Percentiles rank a stretch among this genome's conserved stretches.
phyloP scores from a whole-genome alignment of 306 rosid species.

The Begonia masoniana region DNA sequence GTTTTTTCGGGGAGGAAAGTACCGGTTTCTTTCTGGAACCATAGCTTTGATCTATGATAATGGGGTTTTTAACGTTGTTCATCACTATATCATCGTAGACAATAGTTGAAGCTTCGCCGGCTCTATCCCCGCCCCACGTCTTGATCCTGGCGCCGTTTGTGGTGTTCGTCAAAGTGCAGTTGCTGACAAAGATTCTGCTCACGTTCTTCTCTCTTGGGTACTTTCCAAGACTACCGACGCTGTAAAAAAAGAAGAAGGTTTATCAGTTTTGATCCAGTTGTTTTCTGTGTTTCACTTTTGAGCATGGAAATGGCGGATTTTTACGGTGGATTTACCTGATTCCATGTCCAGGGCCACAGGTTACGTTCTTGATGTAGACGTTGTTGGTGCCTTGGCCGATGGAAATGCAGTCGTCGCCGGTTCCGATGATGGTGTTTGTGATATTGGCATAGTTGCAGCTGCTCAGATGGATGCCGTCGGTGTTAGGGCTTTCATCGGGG shows the following conservation, averaged over 20 bases:
- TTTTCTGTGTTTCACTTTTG: too few species aligned
- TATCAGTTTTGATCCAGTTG: too few species aligned
- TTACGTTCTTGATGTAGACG: slow-evolving; percentile 17
- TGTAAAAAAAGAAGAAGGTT: neutral
- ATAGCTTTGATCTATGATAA: slow-evolving; percentile 50
- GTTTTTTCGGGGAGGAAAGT: neutral
- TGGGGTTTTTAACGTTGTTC: slow-evolving; percentile 36
- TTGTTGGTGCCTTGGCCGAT: slow-evolving; percentile 27
- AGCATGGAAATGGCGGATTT: neutral
- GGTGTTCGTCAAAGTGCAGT: slow-evolving; percentile 42
- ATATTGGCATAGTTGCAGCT: slow-evolving; percentile 13
- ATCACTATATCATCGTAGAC: slow-evolving; percentile 32
- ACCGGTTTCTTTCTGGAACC: slow-evolving; percentile 11
- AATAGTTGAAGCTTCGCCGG: slow-evolving; percentile 27
- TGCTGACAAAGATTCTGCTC: slow-evolving; percentile 14
- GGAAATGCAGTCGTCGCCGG: slow-evolving; percentile 75
- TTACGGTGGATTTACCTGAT: slow-evolving; percentile 14
- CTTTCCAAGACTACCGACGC: slow-evolving; percentile 66
- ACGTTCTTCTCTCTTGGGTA: slow-evolving; percentile 28
- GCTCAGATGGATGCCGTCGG: slow-evolving; percentile 64
- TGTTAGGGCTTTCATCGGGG: slow-evolving; percentile 53
- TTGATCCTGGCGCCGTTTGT: slow-evolving; percentile 73
- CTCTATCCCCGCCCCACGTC: slow-evolving; percentile 20
- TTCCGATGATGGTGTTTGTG: slow-evolving; percentile 24
- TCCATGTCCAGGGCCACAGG: slow-evolving; percentile 82